Base-by-base conservation (phyloP, 192 early-diverging fungal genomes). In the Coemansia sp. region DNA sequence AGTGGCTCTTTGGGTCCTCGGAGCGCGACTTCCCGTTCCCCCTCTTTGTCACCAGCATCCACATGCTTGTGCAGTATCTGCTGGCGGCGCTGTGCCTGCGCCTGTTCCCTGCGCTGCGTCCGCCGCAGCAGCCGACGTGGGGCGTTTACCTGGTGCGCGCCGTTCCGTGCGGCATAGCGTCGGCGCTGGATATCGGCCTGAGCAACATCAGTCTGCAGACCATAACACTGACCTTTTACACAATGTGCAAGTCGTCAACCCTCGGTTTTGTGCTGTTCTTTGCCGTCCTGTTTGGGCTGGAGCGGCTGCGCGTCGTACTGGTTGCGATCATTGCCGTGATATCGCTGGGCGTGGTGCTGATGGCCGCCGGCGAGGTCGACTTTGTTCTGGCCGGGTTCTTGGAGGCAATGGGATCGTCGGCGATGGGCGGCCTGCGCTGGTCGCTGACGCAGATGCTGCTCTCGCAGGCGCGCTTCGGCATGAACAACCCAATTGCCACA, bases 211-310 rank as follows among this genome's bases (percentile, higher is more conserved):
- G 89, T 52, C 66, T 97, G 61, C 90, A 90, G 76, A 87, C 87
- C 41, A 93, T 98, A 33, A 90, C 95, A 9, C 86, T 98, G 38
- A 88, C 93, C 2, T 96, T 98, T 69, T 94, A 95, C 82, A 98
- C 91, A 59, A 92, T 92, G 89, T 89, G 89, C 78, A 92, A 92
- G 71, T 91, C 89, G 4, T 90, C 91, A 9, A 85, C 85, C 3
- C 79, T 88, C 56, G 86, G 87, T 2, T 90, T 90, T 67, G 87
- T 91, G n/a, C 84, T 98, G 29, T 63, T 98, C 15, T 98, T 98
- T 75, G 93, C 95, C 3, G 93, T 95, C 62, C 63, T 90, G 3
- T 98, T 98, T 83, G 84, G 86, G 13, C 82, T 98, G 64, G 95
- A 98, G 72, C 70, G 81, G 34, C 87, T 90, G 7, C 91, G 87